These are phyloP conservation scores for Diplotaxis tenuifolia DNA, from an alignment of 345 rosid species.

Conservation along the genomic window DNA sequence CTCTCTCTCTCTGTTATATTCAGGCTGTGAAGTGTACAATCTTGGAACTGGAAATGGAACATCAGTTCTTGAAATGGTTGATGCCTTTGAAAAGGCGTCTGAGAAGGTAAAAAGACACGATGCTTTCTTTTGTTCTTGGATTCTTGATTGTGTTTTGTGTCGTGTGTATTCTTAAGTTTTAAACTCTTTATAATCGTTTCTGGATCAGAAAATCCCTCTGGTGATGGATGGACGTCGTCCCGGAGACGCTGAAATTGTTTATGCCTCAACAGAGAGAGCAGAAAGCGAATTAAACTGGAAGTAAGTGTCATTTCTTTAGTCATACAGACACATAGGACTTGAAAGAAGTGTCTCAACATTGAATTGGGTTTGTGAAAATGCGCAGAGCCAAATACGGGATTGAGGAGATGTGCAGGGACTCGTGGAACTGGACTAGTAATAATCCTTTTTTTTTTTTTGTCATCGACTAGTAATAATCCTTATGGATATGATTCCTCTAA, in stretches of 20 bases:
- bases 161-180: neutral
- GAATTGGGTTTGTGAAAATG: conserved; percentile 13
- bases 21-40: conserved; percentile 94
- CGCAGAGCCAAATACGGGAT: conserved; percentile 82
- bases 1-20: neutral
- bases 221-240: conserved; percentile 67
- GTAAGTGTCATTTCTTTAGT: conserved; percentile 48
- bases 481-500: conserved; percentile 68
- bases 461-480: conserved; percentile 93
- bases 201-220: conserved; percentile 74
- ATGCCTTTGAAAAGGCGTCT: conserved; percentile 90
- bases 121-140: neutral
- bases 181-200: neutral
- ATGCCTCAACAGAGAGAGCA: conserved; percentile 83
- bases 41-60: conserved; percentile 96
- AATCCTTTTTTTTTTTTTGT: no score
- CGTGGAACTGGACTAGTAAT: conserved; percentile 95
- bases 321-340: neutral
- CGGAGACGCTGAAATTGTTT: conserved; percentile 88
- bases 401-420: conserved; percentile 93
- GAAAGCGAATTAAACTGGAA: conserved; percentile 80
- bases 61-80: conserved; percentile 94
- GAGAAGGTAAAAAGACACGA: conserved; percentile 55
- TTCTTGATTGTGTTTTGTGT: neutral
- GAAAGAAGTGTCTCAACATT: neutral